Percentiles rank a stretch among this genome's conserved stretches.
Evolutionary conservation across 768 basidiomycete species (phyloP).

Genomic region (Daedaleopsis nitida): DNA sequence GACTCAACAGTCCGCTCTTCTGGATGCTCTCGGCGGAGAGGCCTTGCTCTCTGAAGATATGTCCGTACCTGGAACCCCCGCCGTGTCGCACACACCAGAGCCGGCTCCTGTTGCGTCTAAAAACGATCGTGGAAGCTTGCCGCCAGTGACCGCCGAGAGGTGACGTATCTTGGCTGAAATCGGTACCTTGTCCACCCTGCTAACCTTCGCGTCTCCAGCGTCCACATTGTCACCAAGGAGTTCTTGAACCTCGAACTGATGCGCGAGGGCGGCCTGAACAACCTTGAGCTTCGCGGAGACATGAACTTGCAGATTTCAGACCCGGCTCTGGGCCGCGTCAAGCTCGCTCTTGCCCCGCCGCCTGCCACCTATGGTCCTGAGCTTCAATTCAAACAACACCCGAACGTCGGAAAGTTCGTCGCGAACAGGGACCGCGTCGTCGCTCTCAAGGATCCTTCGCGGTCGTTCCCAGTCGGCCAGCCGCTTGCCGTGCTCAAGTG

Average conservation of each 20-base stretch:
- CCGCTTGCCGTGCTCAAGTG: constrained; percentile 89
- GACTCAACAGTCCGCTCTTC: constrained; percentile 82
- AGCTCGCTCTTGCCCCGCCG: constrained; percentile 61
- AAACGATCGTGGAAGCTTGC: constrained; percentile 64
- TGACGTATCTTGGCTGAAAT: constrained; percentile 29
- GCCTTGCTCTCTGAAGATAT: constrained; percentile 57
- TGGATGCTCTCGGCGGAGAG: constrained; percentile 87
- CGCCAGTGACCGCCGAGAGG: constrained; percentile 78
- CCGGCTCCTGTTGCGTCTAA: constrained; percentile 43
- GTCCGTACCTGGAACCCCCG: constrained; percentile 52
- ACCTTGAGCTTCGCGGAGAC: constrained; percentile 92
- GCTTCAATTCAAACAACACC: constrained; percentile 96
- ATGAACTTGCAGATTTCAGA: constrained; percentile 91
- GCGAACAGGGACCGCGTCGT: constrained; percentile 69
- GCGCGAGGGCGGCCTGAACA: constrained; percentile 88
- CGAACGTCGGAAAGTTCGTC: constrained; percentile 86
- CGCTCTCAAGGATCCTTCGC: constrained; percentile 80
- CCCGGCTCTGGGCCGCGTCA: constrained; percentile 68
- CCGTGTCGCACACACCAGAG: constrained; percentile 48
- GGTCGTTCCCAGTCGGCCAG: constrained; percentile 87
- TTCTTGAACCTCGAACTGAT: constrained; percentile 76
- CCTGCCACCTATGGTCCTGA: constrained; percentile 62
- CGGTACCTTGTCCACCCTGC: background rate
- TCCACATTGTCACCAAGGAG: constrained; percentile 88
- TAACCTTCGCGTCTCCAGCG: constrained; percentile 43